Evolutionary conservation across 306 rosid species (phyloP).

Genomic region (Cucurbita ficifolia): DNA sequence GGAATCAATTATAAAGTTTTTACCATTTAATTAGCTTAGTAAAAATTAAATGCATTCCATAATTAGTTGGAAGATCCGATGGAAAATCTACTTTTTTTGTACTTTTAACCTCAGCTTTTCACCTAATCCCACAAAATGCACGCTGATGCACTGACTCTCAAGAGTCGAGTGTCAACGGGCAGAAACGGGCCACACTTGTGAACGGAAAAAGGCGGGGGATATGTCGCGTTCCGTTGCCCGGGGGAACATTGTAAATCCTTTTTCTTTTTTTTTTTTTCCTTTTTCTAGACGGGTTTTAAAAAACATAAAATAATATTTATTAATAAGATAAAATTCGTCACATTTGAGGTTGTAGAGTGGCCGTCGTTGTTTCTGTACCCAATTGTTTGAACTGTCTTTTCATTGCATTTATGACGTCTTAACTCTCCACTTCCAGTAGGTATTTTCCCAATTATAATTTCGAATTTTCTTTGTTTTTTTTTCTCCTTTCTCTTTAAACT

Average conservation of each 20-base stretch:
- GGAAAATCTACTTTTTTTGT: background rate
- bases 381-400: slow-evolving; percentile 1
- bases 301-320: background rate
- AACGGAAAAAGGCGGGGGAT: background rate
- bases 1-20: too few relatives aligned
- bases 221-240: background rate
- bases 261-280: background rate
- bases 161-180: background rate
- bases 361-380: background rate
- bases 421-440: background rate
- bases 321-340: background rate
- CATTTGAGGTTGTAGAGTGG: background rate
- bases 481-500: background rate
- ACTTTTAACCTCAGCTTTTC: background rate
- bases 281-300: background rate
- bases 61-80: background rate
- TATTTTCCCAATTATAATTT: background rate
- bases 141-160: background rate
- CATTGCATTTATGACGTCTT: slow-evolving; percentile 2
- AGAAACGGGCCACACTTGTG: background rate
- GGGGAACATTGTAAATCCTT: background rate
- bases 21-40: background rate
- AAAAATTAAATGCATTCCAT: background rate
- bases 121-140: background rate
- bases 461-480: background rate